phyloP scores from a whole-genome alignment of 2,329 filamentous ascomycete species.

The Grosmannia clavigera region DNA sequence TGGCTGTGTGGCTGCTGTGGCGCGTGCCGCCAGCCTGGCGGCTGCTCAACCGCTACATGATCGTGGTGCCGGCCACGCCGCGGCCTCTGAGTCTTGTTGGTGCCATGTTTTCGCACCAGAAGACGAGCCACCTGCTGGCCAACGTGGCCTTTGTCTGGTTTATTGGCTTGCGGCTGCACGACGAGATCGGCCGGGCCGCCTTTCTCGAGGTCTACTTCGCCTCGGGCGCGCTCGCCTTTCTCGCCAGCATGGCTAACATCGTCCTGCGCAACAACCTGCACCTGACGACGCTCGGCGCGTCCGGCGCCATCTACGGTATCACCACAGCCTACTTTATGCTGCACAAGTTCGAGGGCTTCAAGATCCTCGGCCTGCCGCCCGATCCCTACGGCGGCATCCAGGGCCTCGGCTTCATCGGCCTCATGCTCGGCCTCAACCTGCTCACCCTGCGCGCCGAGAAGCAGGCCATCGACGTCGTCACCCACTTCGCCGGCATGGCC shows the following conservation, averaged over 20 bases:
- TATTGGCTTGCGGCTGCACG: slow-evolving; percentile 54
- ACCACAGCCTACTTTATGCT: slow-evolving; percentile 49
- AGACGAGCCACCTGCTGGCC: slow-evolving; percentile 41
- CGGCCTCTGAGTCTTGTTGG: slow-evolving; percentile 48
- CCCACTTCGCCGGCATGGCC: slow-evolving; percentile 39
- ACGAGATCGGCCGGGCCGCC: slow-evolving; percentile 55
- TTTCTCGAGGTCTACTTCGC: slow-evolving; percentile 57
- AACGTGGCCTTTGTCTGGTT: slow-evolving; percentile 58
- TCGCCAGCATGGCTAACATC: slow-evolving; percentile 41
- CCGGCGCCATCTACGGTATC: slow-evolving; percentile 50
- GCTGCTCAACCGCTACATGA: slow-evolving; percentile 55
- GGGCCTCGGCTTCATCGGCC: slow-evolving; percentile 39
- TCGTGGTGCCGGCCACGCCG: slow-evolving; percentile 52
- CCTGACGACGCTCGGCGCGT: slow-evolving; percentile 52
- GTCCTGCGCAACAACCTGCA: slow-evolving; percentile 32
- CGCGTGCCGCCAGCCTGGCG: slow-evolving; percentile 52
- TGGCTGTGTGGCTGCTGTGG: slow-evolving; percentile 45
- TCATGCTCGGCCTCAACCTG: slow-evolving; percentile 37
- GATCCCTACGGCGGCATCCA: slow-evolving; percentile 38
- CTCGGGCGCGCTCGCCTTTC: slow-evolving; percentile 44
- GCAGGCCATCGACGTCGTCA: slow-evolving; percentile 35
- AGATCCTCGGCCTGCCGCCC: slow-evolving; percentile 44
- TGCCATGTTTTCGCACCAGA: slow-evolving; percentile 58
- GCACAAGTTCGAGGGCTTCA: slow-evolving; percentile 43
- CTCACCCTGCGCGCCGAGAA: slow-evolving; percentile 31